A percentile compares a stretch with the other conserved stretches of the same genome.
phyloP scores from a whole-genome alignment of 495 filamentous ascomycete genomes.

The Aspergillus coremiiformis region DNA sequence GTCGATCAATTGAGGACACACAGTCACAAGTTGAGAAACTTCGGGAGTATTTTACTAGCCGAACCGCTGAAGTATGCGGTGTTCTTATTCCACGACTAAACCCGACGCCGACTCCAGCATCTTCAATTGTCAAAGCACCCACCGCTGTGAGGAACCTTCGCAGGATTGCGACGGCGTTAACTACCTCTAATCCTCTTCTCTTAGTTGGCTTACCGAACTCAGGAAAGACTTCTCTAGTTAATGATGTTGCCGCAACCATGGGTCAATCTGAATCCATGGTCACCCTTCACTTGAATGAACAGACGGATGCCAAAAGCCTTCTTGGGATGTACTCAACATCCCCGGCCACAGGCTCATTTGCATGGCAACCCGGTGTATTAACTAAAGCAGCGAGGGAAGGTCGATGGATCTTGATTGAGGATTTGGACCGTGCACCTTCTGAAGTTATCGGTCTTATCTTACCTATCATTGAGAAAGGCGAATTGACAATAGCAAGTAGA shows the following conservation, averaged over 20 bases:
- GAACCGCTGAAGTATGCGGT: slow-evolving; percentile 49
- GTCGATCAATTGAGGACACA: slow-evolving; percentile 15
- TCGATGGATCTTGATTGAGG: slow-evolving; percentile 93
- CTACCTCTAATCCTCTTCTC: slow-evolving; percentile 60
- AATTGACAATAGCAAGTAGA: slow-evolving; percentile 78
- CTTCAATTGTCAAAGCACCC: slow-evolving; percentile 60
- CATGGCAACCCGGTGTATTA: slow-evolving; percentile 88
- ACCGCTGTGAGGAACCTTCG: slow-evolving; percentile 66
- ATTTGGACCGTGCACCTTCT: slow-evolving; percentile 90
- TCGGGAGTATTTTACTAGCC: slow-evolving; percentile 38
- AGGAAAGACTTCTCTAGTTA: slow-evolving; percentile 83
- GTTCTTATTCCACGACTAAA: slow-evolving; percentile 61
- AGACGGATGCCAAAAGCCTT: slow-evolving; percentile 92
- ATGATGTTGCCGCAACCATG: slow-evolving; percentile 70
- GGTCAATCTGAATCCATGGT: slow-evolving; percentile 70
- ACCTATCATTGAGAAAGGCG: slow-evolving; percentile 80
- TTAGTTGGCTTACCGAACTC: slow-evolving; percentile 78
- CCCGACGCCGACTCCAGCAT: slow-evolving; percentile 34
- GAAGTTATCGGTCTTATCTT: slow-evolving; percentile 88
- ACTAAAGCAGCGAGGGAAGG: slow-evolving; percentile 91
- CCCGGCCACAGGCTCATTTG: slow-evolving; percentile 73
- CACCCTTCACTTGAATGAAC: slow-evolving; percentile 91
- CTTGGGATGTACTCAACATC: slow-evolving; percentile 90
- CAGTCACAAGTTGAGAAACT: slow-evolving; percentile 29
- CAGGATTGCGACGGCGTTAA: slow-evolving; percentile 56